Base-by-base conservation (phyloP, 2,329 filamentous ascomycete species). In the Pseudogymnoascus pannorum region DNA sequence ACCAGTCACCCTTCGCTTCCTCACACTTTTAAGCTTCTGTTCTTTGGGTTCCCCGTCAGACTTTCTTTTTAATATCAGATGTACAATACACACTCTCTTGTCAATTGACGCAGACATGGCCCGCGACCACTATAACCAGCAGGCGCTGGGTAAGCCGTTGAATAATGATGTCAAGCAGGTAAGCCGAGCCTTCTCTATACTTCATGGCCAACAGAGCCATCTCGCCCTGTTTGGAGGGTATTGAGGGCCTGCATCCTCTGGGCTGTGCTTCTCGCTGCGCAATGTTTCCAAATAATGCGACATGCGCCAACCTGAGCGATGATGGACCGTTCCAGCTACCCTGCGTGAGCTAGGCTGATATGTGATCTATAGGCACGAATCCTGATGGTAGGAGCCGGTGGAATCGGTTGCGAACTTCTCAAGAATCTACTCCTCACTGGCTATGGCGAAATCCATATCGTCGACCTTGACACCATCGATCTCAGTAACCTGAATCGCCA, bases 381-480 rank as follows among this genome's bases (percentile, higher is more conserved):
- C 60, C 81, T 99, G 62, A 91, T 99, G 80, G 93, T 99, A 62
- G 94, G 94, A 70, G 94, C 94, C 61, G 94, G 94, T 64, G 94
- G 94, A 65, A 99, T 99, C 72, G 94, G 94, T 68, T 99, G 94
- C 77, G 94, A 99, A 77, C 82, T 99, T 6, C 85, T 99, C 66
- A 99, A 99, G 80, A 96, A 97, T 75, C 86, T 99, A 62, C 91
- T 93, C 48, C 86, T 96, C 57, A 89, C 87, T 44, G 92, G 93
- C 67, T 99, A 96, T 69, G 91, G 91, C 66, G 89, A 96, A 76
- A 87, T 97, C 58, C 90, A 96, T 74, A 87, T 97, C 51, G 91
- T 99, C 68, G 94, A 99, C 75, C 88, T 99, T 63, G 94, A 99
- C 74, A 99, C 94, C 1, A 97, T 99, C 76, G 94, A 99, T 72